Conservation (phyloP, 345 rosid species). For the Lepidium africanum region DNA sequence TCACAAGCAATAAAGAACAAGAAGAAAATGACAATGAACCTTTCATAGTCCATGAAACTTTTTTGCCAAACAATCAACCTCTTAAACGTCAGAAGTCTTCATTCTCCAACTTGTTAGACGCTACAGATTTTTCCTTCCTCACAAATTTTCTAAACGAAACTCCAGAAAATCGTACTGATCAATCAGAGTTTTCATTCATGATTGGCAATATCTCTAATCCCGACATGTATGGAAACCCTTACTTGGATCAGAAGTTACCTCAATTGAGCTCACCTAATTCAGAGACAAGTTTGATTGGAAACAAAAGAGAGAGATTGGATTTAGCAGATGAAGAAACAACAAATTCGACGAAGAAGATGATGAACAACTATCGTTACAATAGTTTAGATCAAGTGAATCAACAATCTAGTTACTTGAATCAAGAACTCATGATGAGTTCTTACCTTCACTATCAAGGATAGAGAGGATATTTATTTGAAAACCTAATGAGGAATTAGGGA, state of each 20-base stretch:
- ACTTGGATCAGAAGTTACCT: conserved; percentile 49
- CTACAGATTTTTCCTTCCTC: conserved; percentile 59
- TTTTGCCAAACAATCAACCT: conserved; percentile 26
- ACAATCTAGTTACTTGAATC: conserved; percentile 31
- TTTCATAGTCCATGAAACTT: conserved; percentile 9
- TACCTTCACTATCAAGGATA: conserved; percentile 51
- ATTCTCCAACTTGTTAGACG: conserved; percentile 69
- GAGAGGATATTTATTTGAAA: background rate
- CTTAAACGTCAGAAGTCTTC: conserved; percentile 64
- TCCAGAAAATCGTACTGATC: conserved; percentile 25
- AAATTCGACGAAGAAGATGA: conserved; percentile 41
- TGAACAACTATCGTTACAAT: conserved; percentile 40
- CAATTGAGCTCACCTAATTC: conserved; percentile 37
- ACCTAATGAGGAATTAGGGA: conserved; percentile 13
- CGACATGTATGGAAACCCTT: conserved; percentile 12
- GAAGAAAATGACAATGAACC: conserved; percentile 47
- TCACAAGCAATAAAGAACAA: conserved; percentile 49
- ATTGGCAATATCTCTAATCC: conserved; percentile 11
- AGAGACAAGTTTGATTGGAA: conserved; percentile 28
- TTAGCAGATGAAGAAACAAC: conserved; percentile 31
- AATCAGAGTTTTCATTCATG: conserved; percentile 28
- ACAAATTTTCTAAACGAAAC: conserved; percentile 52
- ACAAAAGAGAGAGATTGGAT: conserved; percentile 44
- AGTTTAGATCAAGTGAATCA: conserved; percentile 32
- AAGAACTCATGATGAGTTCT: conserved; percentile 45